Evolutionary conservation across 1,284 basidiomycete genomes (phyloP).

Genomic region (Boletus austroedulis): DNA sequence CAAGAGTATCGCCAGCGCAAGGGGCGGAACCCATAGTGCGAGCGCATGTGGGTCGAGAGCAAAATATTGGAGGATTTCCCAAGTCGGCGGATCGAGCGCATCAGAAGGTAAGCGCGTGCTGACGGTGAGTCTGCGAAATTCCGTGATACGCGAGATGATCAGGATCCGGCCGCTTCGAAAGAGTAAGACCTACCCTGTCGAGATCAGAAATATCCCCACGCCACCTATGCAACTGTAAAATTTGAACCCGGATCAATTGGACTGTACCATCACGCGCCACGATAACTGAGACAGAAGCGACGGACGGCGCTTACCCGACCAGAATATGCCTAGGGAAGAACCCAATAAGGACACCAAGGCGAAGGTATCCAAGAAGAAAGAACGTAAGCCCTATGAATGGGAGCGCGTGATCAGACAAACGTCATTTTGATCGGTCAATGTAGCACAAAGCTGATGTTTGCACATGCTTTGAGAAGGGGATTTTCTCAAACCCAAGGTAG

Average conservation of each 20-base stretch:
- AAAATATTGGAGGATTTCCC: constrained; percentile 62
- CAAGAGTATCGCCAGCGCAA: constrained; percentile 75
- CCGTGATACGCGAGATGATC: background rate
- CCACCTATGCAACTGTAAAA: constrained; percentile 83
- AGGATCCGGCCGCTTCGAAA: background rate
- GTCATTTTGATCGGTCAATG: constrained; percentile 3
- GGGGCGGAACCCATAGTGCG: constrained; percentile 72
- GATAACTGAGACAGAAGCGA: background rate
- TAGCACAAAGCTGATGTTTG: background rate
- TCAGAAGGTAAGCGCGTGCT: constrained; percentile 83
- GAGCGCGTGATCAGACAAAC: constrained; percentile 9
- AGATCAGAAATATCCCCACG: constrained; percentile 88
- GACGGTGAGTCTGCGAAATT: constrained; percentile 66
- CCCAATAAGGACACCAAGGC: constrained; percentile 83
- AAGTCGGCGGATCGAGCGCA: constrained; percentile 63
- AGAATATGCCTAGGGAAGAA: constrained; percentile 98
- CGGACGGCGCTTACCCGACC: constrained; percentile 59
- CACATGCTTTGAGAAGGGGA: background rate
- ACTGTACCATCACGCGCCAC: background rate
- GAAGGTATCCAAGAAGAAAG: constrained; percentile 80
- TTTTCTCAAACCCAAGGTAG: too few relatives aligned
- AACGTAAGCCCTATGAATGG: constrained; percentile 66
- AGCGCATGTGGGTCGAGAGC: constrained; percentile 62
- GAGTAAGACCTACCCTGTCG: constrained; percentile 65
- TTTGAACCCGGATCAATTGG: background rate